phyloP scores from a whole-genome alignment of 2,329 filamentous ascomycete genomes.

The Epichloe hybrida region DNA sequence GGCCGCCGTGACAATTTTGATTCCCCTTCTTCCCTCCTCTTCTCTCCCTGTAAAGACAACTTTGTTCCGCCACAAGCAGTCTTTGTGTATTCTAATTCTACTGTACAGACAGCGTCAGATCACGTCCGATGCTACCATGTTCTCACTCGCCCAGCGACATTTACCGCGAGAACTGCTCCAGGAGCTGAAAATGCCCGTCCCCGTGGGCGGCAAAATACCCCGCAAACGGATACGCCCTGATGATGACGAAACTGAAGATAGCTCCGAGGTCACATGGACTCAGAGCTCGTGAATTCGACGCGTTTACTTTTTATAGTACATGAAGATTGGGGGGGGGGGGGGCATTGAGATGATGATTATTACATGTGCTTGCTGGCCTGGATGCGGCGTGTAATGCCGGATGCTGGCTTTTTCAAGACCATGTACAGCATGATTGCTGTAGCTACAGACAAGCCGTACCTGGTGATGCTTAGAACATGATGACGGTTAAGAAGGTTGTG shows the following conservation, averaged over 20 bases:
- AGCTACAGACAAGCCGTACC: slow-evolving; percentile 74
- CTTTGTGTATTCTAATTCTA: slow-evolving; percentile 13
- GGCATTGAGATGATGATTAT: slow-evolving; percentile 10
- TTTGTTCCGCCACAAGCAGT: no score
- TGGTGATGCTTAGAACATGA: slow-evolving; percentile 21
- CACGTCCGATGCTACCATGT: slow-evolving; percentile 57
- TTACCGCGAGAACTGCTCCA: slow-evolving; percentile 73
- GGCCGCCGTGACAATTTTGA: neutral
- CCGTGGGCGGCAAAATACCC: slow-evolving; percentile 35
- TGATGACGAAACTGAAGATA: slow-evolving; percentile 22
- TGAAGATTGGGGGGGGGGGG: neutral
- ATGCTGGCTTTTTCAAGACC: slow-evolving; percentile 76
- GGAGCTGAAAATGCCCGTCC: slow-evolving; percentile 60
- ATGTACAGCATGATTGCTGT: slow-evolving; percentile 95
- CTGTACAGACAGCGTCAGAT: slow-evolving; percentile 61
- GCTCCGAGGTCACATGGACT: slow-evolving; percentile 13
- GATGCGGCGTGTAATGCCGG: slow-evolving; percentile 58
- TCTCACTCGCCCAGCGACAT: slow-evolving; percentile 73
- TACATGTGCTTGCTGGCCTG: slow-evolving; percentile 67
- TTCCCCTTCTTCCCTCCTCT: neutral
- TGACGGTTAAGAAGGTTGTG: neutral
- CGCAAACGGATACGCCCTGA: slow-evolving; percentile 21
- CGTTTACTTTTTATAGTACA: neutral
- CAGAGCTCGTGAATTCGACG: neutral
- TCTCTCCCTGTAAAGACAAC: slow-evolving; percentile 3